Evolutionary conservation across 768 basidiomycete species (phyloP), one percentile per base, ranked within the genome.

Genomic region (Lepiota brunneoincarnata): DNA sequence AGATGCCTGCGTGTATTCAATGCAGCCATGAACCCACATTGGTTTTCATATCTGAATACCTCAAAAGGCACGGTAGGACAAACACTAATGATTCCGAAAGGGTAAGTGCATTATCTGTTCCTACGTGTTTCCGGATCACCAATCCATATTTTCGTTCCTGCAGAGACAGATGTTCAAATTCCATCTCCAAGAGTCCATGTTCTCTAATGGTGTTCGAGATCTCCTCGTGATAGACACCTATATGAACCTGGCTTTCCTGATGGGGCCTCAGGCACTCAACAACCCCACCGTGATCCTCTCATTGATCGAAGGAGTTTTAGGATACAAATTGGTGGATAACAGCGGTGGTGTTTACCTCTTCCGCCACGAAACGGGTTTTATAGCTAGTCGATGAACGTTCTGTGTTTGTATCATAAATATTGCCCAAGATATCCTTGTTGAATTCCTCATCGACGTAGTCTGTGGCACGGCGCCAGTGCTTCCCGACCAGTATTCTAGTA

Each of bases 261-360:
- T n/a, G 47, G 21, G 36, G 53, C 7, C 34, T 20, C 11, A 51
- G 57, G 31, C 31, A 31, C 31, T 31, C 6, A 57, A 71, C 17
- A 75, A 75, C 56, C 72, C 73, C 2, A 60, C 69, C 0, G 42
- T 73, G 9, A 53, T 74, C 12, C 58, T 76, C 14, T 67, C 71
- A 2, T 75, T 74, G 49, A 63, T 76, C 12, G 73, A 76, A 61
- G 72, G 72, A 2, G 65, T 72, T 3, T 58, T 75, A 57, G 69
- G 70, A 14, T 75, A 72, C 58, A 64, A 69, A 54, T 61, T 71
- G 53, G 62, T 66, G 2, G 67, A 70, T 52, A 73, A 70, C 10
- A 65, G 59, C 38, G 68, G 70, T 12, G 40, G 53, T 6, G 62
- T 59, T 45, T 69, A 69, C 65, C 60, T 67, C 4, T 72, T 69